Evolutionary conservation across 176 grass and related monocot species (phyloP), one percentile per base, ranked within the genome.

Genomic region (Oryza punctata): DNA sequence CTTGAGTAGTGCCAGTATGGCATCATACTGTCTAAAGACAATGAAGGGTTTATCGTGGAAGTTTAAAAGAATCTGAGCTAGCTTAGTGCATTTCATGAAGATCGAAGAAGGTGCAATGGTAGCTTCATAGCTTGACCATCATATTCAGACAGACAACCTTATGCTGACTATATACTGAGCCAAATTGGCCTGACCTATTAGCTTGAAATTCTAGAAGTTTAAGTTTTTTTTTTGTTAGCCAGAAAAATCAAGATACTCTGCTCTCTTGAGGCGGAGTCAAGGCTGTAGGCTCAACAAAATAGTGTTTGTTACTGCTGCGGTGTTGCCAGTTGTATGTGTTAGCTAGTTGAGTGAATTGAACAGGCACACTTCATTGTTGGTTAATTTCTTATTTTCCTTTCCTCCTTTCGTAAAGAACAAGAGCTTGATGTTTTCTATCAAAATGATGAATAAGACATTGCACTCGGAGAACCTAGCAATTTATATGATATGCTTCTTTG

Each of bases 401-500:
- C 27, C 43, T 16, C 54, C 69, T 69, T 69, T 61, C 10, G 15
- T 35, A 70, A 70, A 63, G 27, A 26, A 11, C 25, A 70, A 69
- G 46, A 61, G 15, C 47, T 77, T 77, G 33, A 63, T 38, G 25
- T 71, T 59, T 7, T 78, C 9, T 59, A 70, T 64, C 59, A 71
- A 78, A 49, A 73, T 54, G 21, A 29, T 86, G 27, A 64, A 3
- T 61, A 40, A 61, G 0, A 24, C 1, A 29, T 10, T 73, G 1
- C 73, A 59, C n/a, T 25, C 2, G 33, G 21, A 57, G 15, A 67
- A 73, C 38, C n/a, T 29, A 81, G 10, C 19, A 28, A 3, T 68
- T 75, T 60, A 43, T 64, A 19, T 85, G 78, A 61, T 70, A 72
- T 54, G 1, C 59, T 87, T 84, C 44, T 90, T 79, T 61, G 64